Evolutionary conservation across 2,329 filamentous ascomycete species (phyloP).

Genomic region (Coleophoma crateriformis): DNA sequence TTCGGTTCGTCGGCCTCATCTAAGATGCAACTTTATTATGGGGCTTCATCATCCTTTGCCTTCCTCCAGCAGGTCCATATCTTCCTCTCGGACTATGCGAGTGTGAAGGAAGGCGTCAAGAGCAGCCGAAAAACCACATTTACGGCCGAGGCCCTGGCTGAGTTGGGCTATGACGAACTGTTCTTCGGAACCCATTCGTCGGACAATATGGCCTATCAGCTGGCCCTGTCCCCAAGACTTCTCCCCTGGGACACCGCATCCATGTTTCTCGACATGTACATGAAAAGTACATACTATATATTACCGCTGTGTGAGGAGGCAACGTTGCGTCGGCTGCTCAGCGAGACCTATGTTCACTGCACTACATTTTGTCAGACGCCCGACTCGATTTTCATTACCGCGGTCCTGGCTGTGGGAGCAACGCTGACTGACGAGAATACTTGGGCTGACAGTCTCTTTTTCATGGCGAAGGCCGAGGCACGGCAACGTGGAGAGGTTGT

Average conservation of each 20-base stretch:
- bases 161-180: too few species aligned
- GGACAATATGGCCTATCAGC: too few species aligned
- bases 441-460: constrained; percentile 1
- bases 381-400: constrained; percentile 1
- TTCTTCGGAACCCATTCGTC: not conserved
- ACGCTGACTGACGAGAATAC: not conserved
- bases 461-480: not conserved
- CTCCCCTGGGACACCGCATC: too few species aligned
- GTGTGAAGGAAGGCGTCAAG: not conserved
- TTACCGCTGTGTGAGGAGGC: not conserved
- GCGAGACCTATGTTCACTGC: not conserved
- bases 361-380: not conserved
- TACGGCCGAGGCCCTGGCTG: too few species aligned
- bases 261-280: too few species aligned
- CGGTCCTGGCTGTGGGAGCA: constrained; percentile 5
- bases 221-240: too few species aligned
- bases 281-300: too few species aligned
- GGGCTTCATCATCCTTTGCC: constrained; percentile 3
- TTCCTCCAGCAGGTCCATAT: constrained; percentile 6
- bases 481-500: not conserved
- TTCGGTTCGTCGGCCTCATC: not conserved
- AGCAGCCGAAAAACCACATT: not conserved
- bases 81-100: constrained; percentile 1
- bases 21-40: constrained; percentile 3
- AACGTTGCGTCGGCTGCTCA: not conserved